Base-by-base conservation (phyloP, 805 yeast species). In the Suhomyces sp. region DNA sequence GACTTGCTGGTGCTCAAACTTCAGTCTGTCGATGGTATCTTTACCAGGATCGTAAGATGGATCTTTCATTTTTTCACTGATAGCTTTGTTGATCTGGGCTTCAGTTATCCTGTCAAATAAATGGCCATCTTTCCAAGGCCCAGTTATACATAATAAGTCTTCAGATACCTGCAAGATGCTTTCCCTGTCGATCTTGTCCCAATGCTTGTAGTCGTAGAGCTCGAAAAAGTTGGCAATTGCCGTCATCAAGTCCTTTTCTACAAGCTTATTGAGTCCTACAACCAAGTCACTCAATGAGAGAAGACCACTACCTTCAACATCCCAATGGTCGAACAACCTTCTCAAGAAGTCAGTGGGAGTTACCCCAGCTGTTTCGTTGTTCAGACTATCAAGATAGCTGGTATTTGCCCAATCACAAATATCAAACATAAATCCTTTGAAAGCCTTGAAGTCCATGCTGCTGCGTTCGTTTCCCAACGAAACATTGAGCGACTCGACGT, bases 161-260 rank as follows among this genome's bases (percentile, higher is more conserved):
- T 94, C 99, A 0, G 97, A 90, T 53, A 92, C 80, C 56, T 85
- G 86, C 45, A 94, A 73, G 4, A 94, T 88, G 0, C 88, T 88
- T 56, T 90, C 97, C 48, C 91, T 77, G 54, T 84, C 86, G 44
- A 94, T 80, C 53, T 74, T 79, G 0, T 88, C 90, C 29, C 75
- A 78, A 1, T 74, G 72, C 6, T 80, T 79, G 10, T 73, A 72
- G 65, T 88, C 94, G 64, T 88, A 94, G 7, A 93, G 72, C 17
- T 81, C 81, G 60, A 90, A 91, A 64, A 91, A 91, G 60, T 86
- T 85, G 29, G 93, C 83, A 61, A 93, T 83, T 6, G 87, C 72
- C 46, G 84, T 84, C 87, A 93, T 83, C 52, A 94, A 76, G 66
- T 93, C 97, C 0, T 79, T 78, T 45, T 88, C 87, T 17, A 82